phyloP scores from a whole-genome alignment of 768 basidiomycete genomes.

The Amanita molliuscula region DNA sequence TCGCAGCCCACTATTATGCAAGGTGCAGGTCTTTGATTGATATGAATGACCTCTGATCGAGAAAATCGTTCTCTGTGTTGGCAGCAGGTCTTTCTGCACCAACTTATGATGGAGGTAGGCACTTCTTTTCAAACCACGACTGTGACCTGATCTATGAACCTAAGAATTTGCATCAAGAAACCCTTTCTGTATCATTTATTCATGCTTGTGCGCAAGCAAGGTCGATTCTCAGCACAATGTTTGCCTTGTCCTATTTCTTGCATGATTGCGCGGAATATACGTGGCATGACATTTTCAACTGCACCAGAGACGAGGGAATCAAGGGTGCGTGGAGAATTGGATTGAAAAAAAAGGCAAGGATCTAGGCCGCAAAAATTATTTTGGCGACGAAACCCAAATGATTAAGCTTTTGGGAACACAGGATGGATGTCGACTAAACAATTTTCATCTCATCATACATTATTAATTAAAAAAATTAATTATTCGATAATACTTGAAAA shows the following conservation, averaged over 20 bases:
- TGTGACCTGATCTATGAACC: neutral
- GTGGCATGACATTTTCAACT: conserved; percentile 12
- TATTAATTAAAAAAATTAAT: too few species aligned
- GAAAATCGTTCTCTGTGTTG: conserved; percentile 29
- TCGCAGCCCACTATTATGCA: too few species aligned
- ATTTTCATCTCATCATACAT: too few species aligned
- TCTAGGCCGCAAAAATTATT: neutral
- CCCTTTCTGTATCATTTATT: conserved; percentile 23
- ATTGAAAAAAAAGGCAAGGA: neutral
- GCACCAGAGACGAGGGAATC: too few species aligned
- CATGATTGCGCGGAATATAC: conserved; percentile 25
- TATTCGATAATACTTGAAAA: too few species aligned
- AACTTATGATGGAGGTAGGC: too few species aligned
- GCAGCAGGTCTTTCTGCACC: too few species aligned
- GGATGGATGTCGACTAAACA: neutral
- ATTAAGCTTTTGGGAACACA: conserved; percentile 3
- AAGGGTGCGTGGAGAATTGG: conserved; percentile 1
- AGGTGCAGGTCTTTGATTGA: conserved; percentile 25
- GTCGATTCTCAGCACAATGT: conserved; percentile 16
- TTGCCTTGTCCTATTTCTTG: conserved; percentile 15
- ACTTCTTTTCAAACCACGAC: too few species aligned
- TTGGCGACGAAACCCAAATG: too few species aligned
- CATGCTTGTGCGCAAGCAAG: conserved; percentile 18
- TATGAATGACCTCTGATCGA: conserved; percentile 39
- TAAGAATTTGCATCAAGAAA: conserved; percentile 23